Percentiles rank a stretch among this genome's conserved stretches.
These are phyloP conservation scores for Acorus calamus DNA, from an alignment of 106 monocot species.

Conservation along the genomic window DNA sequence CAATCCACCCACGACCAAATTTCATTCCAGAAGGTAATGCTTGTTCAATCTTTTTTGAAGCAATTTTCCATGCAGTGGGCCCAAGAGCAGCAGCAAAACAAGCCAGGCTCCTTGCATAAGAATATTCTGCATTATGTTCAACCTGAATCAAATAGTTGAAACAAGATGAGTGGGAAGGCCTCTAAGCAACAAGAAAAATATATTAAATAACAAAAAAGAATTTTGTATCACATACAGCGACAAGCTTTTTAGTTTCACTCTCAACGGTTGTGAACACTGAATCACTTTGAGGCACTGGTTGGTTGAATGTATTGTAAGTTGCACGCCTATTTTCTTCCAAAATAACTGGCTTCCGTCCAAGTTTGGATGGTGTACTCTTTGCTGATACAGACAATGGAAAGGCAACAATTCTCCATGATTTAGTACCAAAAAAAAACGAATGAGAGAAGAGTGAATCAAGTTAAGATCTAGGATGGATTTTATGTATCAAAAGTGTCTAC, in stretches of 20 bases:
- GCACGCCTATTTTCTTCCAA: constrained; percentile 65
- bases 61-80: constrained; percentile 69
- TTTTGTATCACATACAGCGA: constrained; percentile 39
- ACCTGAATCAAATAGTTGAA: constrained; percentile 42
- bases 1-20: constrained; percentile 91
- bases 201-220: neutral
- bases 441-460: too few relatives aligned
- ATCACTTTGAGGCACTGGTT: constrained; percentile 18
- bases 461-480: too few relatives aligned
- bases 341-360: constrained; percentile 16
- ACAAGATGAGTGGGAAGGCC: constrained; percentile 1
- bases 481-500: too few relatives aligned
- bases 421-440: too few relatives aligned
- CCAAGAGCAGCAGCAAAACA: constrained; percentile 67
- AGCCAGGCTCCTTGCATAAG: constrained; percentile 80
- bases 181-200: neutral
- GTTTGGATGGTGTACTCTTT: constrained; percentile 32
- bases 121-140: constrained; percentile 38
- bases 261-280: constrained; percentile 23
- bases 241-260: constrained; percentile 38
- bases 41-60: constrained; percentile 52
- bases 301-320: constrained; percentile 40
- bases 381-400: constrained; percentile 17
- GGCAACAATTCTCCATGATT: too few relatives aligned
- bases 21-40: constrained; percentile 61